Conservation (phyloP, 129 eudicot species). For the Saussurea involucrata region DNA sequence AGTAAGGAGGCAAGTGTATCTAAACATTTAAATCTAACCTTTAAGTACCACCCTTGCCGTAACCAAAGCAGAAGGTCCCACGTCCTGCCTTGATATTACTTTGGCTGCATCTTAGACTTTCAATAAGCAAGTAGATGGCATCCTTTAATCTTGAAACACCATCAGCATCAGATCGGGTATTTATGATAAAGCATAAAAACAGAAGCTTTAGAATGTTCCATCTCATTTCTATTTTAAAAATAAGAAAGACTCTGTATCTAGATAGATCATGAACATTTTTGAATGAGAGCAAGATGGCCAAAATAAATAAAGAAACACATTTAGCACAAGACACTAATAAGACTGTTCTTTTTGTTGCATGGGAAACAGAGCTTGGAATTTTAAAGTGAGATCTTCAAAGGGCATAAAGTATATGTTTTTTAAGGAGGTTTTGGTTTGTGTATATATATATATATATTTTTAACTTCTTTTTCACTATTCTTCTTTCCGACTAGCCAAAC, state of each 20-base stretch:
- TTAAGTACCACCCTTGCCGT: slow-evolving; percentile 15
- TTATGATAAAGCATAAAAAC: slow-evolving; percentile 35
- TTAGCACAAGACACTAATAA: slow-evolving; percentile 63
- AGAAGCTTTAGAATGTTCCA: slow-evolving; percentile 56
- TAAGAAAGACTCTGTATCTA: slow-evolving; percentile 35
- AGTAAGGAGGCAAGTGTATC: slow-evolving; percentile 35
- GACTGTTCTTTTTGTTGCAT: slow-evolving; percentile 60
- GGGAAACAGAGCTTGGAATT: slow-evolving; percentile 79
- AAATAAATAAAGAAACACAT: slow-evolving; percentile 55
- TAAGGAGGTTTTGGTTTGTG: slow-evolving; percentile 34
- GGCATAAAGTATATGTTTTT: slow-evolving; percentile 64
- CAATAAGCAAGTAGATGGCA: slow-evolving; percentile 1
- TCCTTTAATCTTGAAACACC: slow-evolving; percentile 23
- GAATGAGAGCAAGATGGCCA: slow-evolving; percentile 18
- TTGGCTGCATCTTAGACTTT: slow-evolving; percentile 7
- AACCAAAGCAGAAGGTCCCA: slow-evolving; percentile 5
- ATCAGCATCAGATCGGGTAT: slow-evolving; percentile 29
- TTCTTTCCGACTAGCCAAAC: slow-evolving; percentile 54
- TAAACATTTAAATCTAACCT: slow-evolving; percentile 31
- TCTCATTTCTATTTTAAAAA: slow-evolving; percentile 33
- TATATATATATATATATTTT: slow-evolving; percentile 23
- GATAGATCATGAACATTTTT: slow-evolving; percentile 17
- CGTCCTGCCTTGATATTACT: background rate
- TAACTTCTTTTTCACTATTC: slow-evolving; percentile 32
- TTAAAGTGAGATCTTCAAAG: slow-evolving; percentile 75